Base-by-base conservation (phyloP, 805 yeast genomes). In the Wickerhamiella alocasiicola region DNA sequence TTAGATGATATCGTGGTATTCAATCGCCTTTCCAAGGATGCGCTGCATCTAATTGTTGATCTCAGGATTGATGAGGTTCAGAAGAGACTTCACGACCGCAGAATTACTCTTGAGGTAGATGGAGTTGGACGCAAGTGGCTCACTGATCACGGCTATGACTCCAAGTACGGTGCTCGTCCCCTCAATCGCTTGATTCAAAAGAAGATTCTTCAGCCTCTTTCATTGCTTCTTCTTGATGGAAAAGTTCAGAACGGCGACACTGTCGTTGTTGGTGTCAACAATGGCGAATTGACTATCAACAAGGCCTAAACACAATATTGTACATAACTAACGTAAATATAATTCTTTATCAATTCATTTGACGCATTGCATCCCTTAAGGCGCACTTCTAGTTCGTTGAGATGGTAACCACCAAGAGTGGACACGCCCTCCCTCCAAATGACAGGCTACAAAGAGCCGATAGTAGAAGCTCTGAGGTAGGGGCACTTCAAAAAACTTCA, bases 141-240 rank as follows among this genome's bases (percentile, higher is more conserved):
- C 28, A 76, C 88, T 3, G 76, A 78, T 21, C 67, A 80, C 49
- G 98, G 98, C 3, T 91, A 88, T 57, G 96, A 88, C 55, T 81
- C 83, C 24, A 60, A 78, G 31, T 91, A 88, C 55, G 98, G 98
- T 51, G 98, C 98, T 0, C 74, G 98, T 56, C 98, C 98, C 9
- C 69, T 91, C 59, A 88, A 91, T 66, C 73, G 98, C 53, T 70
- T 85, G 39, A 76, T 88, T 45, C 94, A 85, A 58, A 82, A 79
- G 64, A 63, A 70, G 47, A 57, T 91, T n/a, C 66, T 91, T 59
- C 87, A 87, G 56, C 94, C 96, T 18, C 70, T 91, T 72, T 94
- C 97, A 2, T 68, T 73, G 53, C 64, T 70, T 51, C 56, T 91
- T 66, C 72, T 91, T 46, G 76, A 76, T 55, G 96, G 96, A 3